Conservation (phyloP, 345 rosid genomes). For the Citrus australasica region DNA sequence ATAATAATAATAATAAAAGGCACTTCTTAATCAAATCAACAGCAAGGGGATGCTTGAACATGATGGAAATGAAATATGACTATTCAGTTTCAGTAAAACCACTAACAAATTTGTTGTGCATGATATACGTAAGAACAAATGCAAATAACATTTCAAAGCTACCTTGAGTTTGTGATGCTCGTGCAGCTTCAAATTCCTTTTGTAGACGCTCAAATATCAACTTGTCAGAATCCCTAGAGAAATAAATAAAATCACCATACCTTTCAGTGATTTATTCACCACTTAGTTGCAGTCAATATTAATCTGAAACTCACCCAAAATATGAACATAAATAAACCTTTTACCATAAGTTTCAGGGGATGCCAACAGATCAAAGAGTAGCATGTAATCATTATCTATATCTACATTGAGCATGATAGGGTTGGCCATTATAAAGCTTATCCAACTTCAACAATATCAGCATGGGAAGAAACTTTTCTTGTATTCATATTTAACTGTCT, state of each 20-base stretch:
- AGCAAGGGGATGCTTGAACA: not conserved
- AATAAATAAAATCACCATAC: slow-evolving; percentile 13
- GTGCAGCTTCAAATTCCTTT: slow-evolving; percentile 86
- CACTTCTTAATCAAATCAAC: not conserved
- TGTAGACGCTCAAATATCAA: slow-evolving; percentile 73
- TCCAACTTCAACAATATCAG: not conserved
- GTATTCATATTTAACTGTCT: not conserved
- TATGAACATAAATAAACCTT: not conserved
- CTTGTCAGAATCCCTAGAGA: slow-evolving; percentile 90
- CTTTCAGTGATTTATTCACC: not conserved
- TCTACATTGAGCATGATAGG: not conserved
- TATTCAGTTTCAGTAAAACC: not conserved
- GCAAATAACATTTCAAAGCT: slow-evolving; percentile 6
- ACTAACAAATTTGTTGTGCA: not conserved
- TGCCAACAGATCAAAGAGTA: not conserved
- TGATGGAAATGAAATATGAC: not conserved
- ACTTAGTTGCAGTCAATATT: slow-evolving; percentile 1
- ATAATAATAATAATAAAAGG: too few relatives aligned
- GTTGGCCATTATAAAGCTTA: not conserved
- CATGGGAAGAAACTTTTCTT: not conserved
- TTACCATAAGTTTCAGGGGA: not conserved
- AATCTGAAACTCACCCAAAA: too few relatives aligned
- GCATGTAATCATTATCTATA: not conserved
- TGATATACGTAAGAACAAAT: not conserved
- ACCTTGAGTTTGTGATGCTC: slow-evolving; percentile 83